Percentiles rank a stretch among this genome's conserved stretches.
Evolutionary conservation across 352 stramenopile genomes (phyloP).

Genomic region (Achlya hypogyna): DNA sequence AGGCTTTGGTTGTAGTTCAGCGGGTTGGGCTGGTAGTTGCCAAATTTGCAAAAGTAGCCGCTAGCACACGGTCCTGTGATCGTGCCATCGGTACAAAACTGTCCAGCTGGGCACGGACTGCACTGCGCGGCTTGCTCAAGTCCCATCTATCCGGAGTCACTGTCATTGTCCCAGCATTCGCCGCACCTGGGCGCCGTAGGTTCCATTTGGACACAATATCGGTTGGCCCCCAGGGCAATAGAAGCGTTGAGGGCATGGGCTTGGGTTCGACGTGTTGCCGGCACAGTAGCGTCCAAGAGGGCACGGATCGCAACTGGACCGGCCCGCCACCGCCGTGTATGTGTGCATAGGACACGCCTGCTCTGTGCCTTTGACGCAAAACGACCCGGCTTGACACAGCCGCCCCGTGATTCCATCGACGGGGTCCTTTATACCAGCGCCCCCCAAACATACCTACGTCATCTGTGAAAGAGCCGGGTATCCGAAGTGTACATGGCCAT

Average conservation of each 20-base stretch:
- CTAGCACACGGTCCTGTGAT: constrained; percentile 62
- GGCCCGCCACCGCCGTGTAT: constrained; percentile 49
- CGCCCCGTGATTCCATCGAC: constrained; percentile 44
- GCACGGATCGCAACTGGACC: constrained; percentile 36
- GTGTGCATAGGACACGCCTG: constrained; percentile 54
- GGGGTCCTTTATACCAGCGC: constrained; percentile 38
- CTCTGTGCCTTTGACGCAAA: constrained; percentile 55
- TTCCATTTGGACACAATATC: constrained; percentile 64
- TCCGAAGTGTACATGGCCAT: constrained; percentile 38
- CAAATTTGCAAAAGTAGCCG: constrained; percentile 78
- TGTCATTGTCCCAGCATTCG: not conserved
- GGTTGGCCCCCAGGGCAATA: constrained; percentile 57
- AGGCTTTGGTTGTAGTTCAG: constrained; percentile 7
- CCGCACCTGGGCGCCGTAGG: constrained; percentile 42
- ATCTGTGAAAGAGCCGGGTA: not conserved
- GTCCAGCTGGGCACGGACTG: constrained; percentile 51
- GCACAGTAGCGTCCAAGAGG: constrained; percentile 59
- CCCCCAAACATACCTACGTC: constrained; percentile 39
- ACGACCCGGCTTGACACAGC: constrained; percentile 53
- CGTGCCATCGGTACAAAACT: constrained; percentile 67
- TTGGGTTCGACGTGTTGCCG: constrained; percentile 41
- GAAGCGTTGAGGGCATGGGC: constrained; percentile 47
- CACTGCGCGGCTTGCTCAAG: constrained; percentile 45
- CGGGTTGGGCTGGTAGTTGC: constrained; percentile 51
- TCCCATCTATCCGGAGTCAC: constrained; percentile 19